Base-by-base conservation (phyloP, 257 asterid genomes). In the Catharanthus roseus region DNA sequence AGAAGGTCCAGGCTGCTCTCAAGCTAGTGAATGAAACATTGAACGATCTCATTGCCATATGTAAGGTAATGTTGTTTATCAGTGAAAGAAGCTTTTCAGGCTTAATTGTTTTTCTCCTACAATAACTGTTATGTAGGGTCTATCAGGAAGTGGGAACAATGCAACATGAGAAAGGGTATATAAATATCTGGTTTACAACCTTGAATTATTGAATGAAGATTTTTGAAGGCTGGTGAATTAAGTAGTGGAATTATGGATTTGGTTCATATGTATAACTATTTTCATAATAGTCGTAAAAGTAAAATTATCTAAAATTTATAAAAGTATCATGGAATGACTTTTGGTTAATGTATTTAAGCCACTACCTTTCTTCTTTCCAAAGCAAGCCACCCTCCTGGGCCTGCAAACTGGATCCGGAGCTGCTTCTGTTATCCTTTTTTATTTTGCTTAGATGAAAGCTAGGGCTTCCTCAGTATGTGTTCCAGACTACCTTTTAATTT, bases 1-100 rank as follows among this genome's bases (percentile, higher is more conserved):
- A 79, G 84, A 91, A 86, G 81, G 97, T 93, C 75, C 88, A 89
- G 53, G 74, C 87, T 72, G 88, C 99, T 72, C 90, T 93, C 72
- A 85, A 91, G 85, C 88, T 93, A 75, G 81, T 93, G 47, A 93
- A 91, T 77, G 89, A 81, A 68, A 91, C 96, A 16, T 83, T 93
- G 77, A 89, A 91, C 72, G 83, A 75, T 79, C 85, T 93, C 72
- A 93, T 93, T 62, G 96, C 99, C 7, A 84, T 77, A 76, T 93
- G 99, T 72, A 93, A 93, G 97, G 99, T 92, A 81, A 79, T 77
- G 67, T 55, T 72, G 49, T 36, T 73, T 11, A 6, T 68, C 18
- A 10, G 69, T 51, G 2, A 23, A 4, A 23, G 70, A 39, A 16
- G 3, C 31, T 77, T 44, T 47, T 5, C 24, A 10, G 3, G 26